A percentile compares a stretch with the other conserved stretches of the same genome.
Evolutionary conservation across 139 green algal genomes (phyloP).

Genomic region (Monoraphidium neglectum): DNA sequence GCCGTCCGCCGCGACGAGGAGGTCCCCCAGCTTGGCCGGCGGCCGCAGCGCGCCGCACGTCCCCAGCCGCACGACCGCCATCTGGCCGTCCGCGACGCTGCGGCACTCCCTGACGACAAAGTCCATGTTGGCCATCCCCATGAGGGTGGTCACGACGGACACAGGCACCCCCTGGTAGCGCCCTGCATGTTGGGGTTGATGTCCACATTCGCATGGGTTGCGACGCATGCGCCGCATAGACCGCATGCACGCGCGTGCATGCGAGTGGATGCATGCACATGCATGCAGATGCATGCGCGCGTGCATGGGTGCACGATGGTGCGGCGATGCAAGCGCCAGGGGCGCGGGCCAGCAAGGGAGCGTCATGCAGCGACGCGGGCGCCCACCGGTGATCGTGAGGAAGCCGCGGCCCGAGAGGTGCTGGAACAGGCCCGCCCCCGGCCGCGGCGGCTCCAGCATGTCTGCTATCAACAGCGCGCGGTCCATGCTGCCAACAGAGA

Average conservation of each 20-base stretch:
- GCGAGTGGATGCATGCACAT: too few relatives aligned
- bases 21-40: conserved; percentile 60
- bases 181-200: too few relatives aligned
- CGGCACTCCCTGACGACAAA: conserved; percentile 58
- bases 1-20: conserved; percentile 60
- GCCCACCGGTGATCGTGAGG: conserved; percentile 65
- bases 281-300: too few relatives aligned
- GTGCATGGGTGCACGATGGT: too few relatives aligned
- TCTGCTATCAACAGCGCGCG: conserved; percentile 60
- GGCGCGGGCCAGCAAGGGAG: too few relatives aligned
- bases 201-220: too few relatives aligned
- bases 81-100: conserved; percentile 60
- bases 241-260: too few relatives aligned
- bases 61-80: conserved; percentile 75
- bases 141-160: conserved; percentile 72
- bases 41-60: conserved; percentile 74
- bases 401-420: conserved; percentile 70
- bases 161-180: conserved; percentile 59
- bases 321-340: too few relatives aligned
- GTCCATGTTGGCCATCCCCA: conserved; percentile 80
- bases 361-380: too few relatives aligned
- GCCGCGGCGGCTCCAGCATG: conserved; percentile 49
- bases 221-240: too few relatives aligned
- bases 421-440: conserved; percentile 45
- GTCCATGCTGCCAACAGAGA: conserved; percentile 66